A percentile compares a stretch with the other conserved stretches of the same genome.
Evolutionary conservation across 805 yeast species (phyloP).

Genomic region (Yarrowia sp.): DNA sequence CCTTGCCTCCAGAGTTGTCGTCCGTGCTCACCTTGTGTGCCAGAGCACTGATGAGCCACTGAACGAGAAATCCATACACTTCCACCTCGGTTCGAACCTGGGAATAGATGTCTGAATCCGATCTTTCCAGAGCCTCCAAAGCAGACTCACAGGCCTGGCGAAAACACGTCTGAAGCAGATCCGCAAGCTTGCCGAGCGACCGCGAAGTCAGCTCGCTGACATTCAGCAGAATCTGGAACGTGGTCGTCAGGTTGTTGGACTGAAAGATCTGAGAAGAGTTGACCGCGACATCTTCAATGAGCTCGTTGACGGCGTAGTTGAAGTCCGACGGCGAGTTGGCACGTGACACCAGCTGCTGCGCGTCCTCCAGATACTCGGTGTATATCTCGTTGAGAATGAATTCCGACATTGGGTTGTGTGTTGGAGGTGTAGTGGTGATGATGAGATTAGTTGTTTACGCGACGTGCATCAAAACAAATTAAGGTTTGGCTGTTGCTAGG

Average conservation of each 20-base stretch:
- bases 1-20: constrained; percentile 36
- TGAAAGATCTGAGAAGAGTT: constrained; percentile 7
- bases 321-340: constrained; percentile 30
- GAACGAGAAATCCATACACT: constrained; percentile 43
- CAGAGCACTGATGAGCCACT: constrained; percentile 42
- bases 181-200: constrained; percentile 35
- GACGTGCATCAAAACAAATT: constrained; percentile 21
- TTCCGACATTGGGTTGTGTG: constrained; percentile 14
- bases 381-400: constrained; percentile 26
- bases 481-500: constrained; percentile 16
- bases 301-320: constrained; percentile 35
- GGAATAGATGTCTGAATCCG: constrained; percentile 2
- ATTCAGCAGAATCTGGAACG: constrained; percentile 31
- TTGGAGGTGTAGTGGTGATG: neutral
- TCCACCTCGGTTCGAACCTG: constrained; percentile 42
- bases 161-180: constrained; percentile 29
- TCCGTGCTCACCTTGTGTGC: constrained; percentile 40
- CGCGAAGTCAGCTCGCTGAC: constrained; percentile 20
- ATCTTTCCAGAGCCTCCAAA: neutral
- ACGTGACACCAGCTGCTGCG: constrained; percentile 26
- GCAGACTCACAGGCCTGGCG: constrained; percentile 13
- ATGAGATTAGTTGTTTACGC: constrained; percentile 19
- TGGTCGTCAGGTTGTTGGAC: constrained; percentile 7
- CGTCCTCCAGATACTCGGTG: constrained; percentile 34
- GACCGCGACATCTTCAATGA: constrained; percentile 33